Conservation (phyloP, 1,139 yeast genomes). For the Saccharomycopsis hybrid region DNA sequence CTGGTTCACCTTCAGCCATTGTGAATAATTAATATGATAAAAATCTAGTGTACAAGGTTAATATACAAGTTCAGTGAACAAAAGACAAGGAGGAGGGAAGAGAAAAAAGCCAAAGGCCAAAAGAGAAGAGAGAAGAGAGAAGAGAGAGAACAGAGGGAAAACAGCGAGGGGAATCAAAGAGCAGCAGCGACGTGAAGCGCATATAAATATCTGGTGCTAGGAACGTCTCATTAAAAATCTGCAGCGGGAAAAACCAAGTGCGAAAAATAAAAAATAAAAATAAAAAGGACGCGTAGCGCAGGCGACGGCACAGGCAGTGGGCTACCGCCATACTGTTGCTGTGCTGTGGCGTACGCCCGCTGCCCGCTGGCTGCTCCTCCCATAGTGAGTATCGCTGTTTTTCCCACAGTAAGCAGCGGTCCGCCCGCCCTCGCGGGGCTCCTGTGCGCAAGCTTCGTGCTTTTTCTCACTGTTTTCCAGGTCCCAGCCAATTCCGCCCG, state of each 20-base stretch:
- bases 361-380: too few relatives aligned
- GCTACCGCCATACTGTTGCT: too few relatives aligned
- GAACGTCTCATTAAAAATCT: too few relatives aligned
- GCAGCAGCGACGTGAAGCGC: too few relatives aligned
- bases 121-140: neutral
- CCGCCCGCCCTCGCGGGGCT: neutral
- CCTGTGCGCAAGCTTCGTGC: neutral
- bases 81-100: neutral
- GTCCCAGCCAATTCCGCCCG: conserved; percentile 5
- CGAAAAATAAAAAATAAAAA: too few relatives aligned
- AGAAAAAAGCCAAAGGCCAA: neutral
- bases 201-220: too few relatives aligned
- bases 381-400: too few relatives aligned
- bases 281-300: conserved; percentile 1
- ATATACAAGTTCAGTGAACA: conserved; percentile 3
- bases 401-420: conserved; percentile 4
- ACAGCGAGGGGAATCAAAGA: neutral
- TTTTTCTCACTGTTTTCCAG: conserved; percentile 4
- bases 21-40: neutral
- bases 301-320: conserved; percentile 2
- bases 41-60: neutral
- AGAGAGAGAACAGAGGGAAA: too few relatives aligned
- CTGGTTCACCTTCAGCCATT: conserved; percentile 36
- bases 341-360: conserved; percentile 1
- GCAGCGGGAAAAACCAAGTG: too few relatives aligned